A percentile compares a stretch with the other conserved stretches of the same genome.
Evolutionary conservation across 2,329 filamentous ascomycete genomes (phyloP).

Genomic region (Colletotrichum horii): DNA sequence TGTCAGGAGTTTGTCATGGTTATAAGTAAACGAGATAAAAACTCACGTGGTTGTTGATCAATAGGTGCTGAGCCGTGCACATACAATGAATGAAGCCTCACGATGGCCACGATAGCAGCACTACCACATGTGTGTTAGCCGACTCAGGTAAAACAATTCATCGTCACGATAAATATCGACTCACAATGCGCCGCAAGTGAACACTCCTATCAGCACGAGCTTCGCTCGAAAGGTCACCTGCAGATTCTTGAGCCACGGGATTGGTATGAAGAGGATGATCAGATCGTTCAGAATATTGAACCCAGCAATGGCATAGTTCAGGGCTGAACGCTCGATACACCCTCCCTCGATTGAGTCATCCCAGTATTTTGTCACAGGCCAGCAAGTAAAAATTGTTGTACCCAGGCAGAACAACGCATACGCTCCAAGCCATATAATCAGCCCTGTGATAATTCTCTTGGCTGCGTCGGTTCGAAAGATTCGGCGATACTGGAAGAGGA

Average conservation of each 20-base stretch:
- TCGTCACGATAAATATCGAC: background rate
- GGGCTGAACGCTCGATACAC: constrained; percentile 26
- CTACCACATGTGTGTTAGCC: background rate
- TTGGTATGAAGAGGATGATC: constrained; percentile 29
- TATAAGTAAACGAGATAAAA: too few species aligned
- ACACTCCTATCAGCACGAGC: constrained; percentile 43
- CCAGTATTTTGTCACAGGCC: constrained; percentile 32
- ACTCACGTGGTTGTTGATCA: background rate
- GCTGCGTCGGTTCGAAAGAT: constrained; percentile 28
- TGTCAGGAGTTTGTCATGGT: background rate
- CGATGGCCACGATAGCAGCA: background rate
- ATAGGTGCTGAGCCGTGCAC: background rate
- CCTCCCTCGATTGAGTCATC: constrained; percentile 26
- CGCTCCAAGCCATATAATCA: constrained; percentile 26
- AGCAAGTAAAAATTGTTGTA: constrained; percentile 29
- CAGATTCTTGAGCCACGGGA: constrained; percentile 38
- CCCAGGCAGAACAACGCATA: constrained; percentile 27
- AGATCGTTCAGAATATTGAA: constrained; percentile 38
- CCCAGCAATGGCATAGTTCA: constrained; percentile 32
- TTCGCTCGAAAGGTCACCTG: constrained; percentile 44
- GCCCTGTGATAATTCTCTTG: constrained; percentile 24
- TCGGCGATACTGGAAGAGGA: constrained; percentile 31
- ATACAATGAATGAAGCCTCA: background rate
- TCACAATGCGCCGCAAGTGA: constrained; percentile 42
- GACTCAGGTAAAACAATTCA: fast-evolving